Base-by-base conservation (phyloP, 2,329 filamentous ascomycete genomes). In the Paecilomyces sp. region DNA sequence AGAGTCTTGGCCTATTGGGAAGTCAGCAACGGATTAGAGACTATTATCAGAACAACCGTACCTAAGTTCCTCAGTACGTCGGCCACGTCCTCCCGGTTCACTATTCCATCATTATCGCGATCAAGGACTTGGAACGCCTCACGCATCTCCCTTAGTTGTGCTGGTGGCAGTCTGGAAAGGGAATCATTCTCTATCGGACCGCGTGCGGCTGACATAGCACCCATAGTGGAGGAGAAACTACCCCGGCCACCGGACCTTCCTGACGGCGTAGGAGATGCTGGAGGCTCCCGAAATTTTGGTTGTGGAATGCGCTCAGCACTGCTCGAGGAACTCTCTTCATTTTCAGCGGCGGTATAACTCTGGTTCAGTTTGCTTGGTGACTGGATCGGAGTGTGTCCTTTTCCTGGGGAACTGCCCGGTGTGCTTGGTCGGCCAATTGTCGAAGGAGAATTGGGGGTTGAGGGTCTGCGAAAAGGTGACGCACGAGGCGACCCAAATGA, bases 91-190 rank as follows among this genome's bases (percentile, higher is more conserved):
- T 93, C 89, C 61, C 89, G 83, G 65, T 88, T 89, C 62, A 99
- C 88, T 56, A 85, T 80, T 18, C 93, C 92, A 69, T 94, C 91
- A 69, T 91, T 92, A 74, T 94, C 88, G 61, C 91, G 84, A 74
- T 97, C 94, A 54, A 99, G 82, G 61, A 97, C 92, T 74, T 95
- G 91, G 74, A 97, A 99, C 0, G 89, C 91, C 71, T 97, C 93
- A 62, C 94, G 86, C 75, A 99, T 84, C 67, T 91, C 90, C 68
- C 92, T 86, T 36, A 97, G 86, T 67, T 97, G 91, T 2, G 90
- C 82, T 2, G 91, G 87, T 41, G 93, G 89, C 51, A 97, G 77
- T 68, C 76, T 65, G 68, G 78, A 66, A 67, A 82, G 60, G 62
- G 70, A 61, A 65, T 76, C 77, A 28, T 65, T 70, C 34, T 66